phyloP scores from a whole-genome alignment of 2,329 filamentous ascomycete genomes.

The Fusarium gaditjirri region DNA sequence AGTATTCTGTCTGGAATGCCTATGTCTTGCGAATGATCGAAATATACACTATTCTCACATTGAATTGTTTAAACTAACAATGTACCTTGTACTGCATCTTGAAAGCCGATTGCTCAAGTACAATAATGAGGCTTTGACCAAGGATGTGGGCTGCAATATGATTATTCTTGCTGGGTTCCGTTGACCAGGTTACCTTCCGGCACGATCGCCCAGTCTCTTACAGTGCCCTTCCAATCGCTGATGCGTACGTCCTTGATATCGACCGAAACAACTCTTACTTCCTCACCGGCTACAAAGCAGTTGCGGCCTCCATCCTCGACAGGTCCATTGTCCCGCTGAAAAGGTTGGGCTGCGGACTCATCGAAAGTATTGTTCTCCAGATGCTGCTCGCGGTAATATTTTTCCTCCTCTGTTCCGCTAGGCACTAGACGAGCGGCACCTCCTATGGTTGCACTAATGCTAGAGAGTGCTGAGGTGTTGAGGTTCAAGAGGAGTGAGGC shows the following conservation, averaged over 20 bases:
- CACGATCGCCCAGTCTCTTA: conserved; percentile 77
- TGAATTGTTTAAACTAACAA: neutral
- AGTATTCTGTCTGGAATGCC: neutral
- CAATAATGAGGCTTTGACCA: conserved; percentile 10
- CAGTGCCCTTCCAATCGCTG: conserved; percentile 94
- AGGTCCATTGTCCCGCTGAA: conserved; percentile 51
- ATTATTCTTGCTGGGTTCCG: conserved; percentile 48
- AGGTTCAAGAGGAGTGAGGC: conserved; percentile 88
- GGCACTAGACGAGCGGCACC: conserved; percentile 82
- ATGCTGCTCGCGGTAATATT: conserved; percentile 84
- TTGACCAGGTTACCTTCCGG: conserved; percentile 54
- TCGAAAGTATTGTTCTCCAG: conserved; percentile 93
- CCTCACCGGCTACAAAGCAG: conserved; percentile 81
- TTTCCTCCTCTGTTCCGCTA: conserved; percentile 81
- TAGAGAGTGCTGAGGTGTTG: conserved; percentile 87
- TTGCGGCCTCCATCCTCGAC: conserved; percentile 65
- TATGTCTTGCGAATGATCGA: neutral
- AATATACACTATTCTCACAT: neutral
- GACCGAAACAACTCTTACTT: conserved; percentile 89
- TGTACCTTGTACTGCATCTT: neutral
- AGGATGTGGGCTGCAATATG: neutral
- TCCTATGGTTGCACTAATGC: conserved; percentile 93
- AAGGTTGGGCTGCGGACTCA: conserved; percentile 55
- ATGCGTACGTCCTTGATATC: conserved; percentile 86
- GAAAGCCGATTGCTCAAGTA: neutral